Conservation (phyloP, 192 early-diverging fungal genomes). For the Coemansia sp. region DNA sequence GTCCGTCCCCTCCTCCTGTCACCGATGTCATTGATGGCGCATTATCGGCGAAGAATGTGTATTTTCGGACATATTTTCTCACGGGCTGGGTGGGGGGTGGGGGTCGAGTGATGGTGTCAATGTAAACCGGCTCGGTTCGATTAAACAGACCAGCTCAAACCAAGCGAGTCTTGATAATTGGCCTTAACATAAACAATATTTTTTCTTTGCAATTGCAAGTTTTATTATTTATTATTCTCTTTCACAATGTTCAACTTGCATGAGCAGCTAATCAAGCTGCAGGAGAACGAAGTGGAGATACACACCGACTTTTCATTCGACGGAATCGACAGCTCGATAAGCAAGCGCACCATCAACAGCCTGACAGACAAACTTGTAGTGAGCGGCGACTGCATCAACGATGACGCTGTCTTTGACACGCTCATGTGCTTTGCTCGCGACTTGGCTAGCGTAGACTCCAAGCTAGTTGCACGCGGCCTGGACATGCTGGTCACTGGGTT, state of each 20-base stretch:
- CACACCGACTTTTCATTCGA: conserved; percentile 44
- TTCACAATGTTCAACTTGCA: conserved; percentile 55
- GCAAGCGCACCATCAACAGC: conserved; percentile 55
- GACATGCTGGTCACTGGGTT: conserved; percentile 76
- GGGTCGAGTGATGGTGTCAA: neutral
- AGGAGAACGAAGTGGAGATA: conserved; percentile 55
- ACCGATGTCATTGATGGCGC: neutral
- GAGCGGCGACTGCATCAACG: conserved; percentile 39
- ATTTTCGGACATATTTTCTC: neutral
- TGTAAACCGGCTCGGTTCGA: neutral
- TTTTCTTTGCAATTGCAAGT: neutral
- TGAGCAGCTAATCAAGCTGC: conserved; percentile 61
- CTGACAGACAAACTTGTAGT: conserved; percentile 54
- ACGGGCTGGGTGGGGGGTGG: neutral
- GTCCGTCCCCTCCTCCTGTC: neutral
- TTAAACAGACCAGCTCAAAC: neutral
- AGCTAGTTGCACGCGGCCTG: conserved; percentile 58
- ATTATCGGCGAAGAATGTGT: neutral
- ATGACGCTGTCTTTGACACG: conserved; percentile 20
- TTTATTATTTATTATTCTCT: conserved; percentile 2
- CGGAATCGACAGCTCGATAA: conserved; percentile 31
- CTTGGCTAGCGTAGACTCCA: conserved; percentile 47
- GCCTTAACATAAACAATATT: neutral
- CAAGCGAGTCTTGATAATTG: neutral
- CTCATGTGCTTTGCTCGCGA: conserved; percentile 49